These are phyloP conservation scores for Citrus sinensis DNA, from an alignment of 345 rosid species.

Conservation along the genomic window DVS_A1.0 CM039167.1:3580001-3580500, in stretches of 20 bases:
- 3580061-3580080: constrained; percentile 60
- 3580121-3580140: not conserved
- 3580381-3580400: not conserved
- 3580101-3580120: not conserved
- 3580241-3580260: constrained; percentile 50
- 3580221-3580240: constrained; percentile 62
- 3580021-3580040: constrained; percentile 93
- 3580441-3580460: not conserved
- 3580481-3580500: not conserved
- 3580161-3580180: not conserved
- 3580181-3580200: constrained; percentile 44
- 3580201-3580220: constrained; percentile 38
- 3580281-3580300: constrained; percentile 68
- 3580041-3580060: constrained; percentile 68
- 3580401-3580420: too few relatives aligned
- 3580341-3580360: not conserved
- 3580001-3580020: constrained; percentile 63
- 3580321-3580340: constrained; percentile 32
- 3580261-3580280: constrained; percentile 50
- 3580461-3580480: not conserved
- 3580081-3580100: constrained; percentile 55
- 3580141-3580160: not conserved
- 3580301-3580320: constrained; percentile 79
- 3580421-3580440: not conserved
- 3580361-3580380: too few relatives aligned